Conservation (phyloP, 2,329 filamentous ascomycete species). For the Alternaria panax region DNA sequence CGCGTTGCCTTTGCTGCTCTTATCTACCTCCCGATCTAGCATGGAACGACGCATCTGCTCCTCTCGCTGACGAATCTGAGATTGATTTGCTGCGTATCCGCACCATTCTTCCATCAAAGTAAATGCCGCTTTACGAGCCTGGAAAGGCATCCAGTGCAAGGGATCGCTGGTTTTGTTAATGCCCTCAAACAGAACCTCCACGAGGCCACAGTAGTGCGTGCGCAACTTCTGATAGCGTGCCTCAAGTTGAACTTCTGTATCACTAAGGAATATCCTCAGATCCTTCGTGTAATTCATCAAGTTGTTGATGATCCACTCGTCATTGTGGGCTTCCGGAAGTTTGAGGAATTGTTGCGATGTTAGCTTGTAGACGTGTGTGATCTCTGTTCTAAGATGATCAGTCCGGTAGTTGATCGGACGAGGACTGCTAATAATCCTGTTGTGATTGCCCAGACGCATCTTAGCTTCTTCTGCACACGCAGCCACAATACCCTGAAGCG, state of each 20-base stretch:
- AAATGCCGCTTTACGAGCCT: slow-evolving; percentile 93
- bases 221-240: slow-evolving; percentile 92
- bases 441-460: slow-evolving; percentile 75
- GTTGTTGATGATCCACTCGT: slow-evolving; percentile 90
- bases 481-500: slow-evolving; percentile 83
- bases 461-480: slow-evolving; percentile 90
- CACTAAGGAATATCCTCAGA: slow-evolving; percentile 91
- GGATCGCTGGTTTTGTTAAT: slow-evolving; percentile 86
- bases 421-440: slow-evolving; percentile 82
- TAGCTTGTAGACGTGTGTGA: slow-evolving; percentile 94
- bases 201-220: slow-evolving; percentile 90
- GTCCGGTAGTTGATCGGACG: slow-evolving; percentile 78
- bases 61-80: slow-evolving; percentile 80
- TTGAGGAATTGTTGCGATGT: slow-evolving; percentile 90
- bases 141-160: slow-evolving; percentile 95
- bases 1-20: slow-evolving; percentile 76
- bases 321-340: slow-evolving; percentile 77
- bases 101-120: slow-evolving; percentile 99
- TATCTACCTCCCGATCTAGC: slow-evolving; percentile 76
- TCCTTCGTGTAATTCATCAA: slow-evolving; percentile 90
- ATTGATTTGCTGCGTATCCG: slow-evolving; percentile 91
- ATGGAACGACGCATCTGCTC: slow-evolving; percentile 86
- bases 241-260: slow-evolving; percentile 91
- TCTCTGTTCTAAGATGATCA: slow-evolving; percentile 87
- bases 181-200: slow-evolving; percentile 91